phyloP scores from a whole-genome alignment of 2,329 filamentous ascomycete species.

The Lasiodiplodia gonubiensis region DNA sequence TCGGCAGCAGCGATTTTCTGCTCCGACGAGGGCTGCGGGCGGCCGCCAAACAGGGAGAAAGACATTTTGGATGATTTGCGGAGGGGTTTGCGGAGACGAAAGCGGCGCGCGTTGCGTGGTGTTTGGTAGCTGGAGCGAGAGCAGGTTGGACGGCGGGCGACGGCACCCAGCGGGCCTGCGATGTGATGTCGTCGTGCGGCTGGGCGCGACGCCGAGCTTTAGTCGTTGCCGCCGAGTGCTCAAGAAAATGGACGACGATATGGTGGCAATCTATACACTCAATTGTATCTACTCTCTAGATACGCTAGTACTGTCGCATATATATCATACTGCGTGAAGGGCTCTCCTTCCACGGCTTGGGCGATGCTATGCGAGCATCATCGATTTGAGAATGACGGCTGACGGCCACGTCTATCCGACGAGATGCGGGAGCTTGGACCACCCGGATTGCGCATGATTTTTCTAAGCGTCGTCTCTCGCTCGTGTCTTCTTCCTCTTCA shows the following conservation, averaged over 20 bases:
- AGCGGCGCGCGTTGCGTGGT: conserved; percentile 3
- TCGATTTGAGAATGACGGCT: not conserved
- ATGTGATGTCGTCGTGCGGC: conserved; percentile 27
- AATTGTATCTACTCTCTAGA: not conserved
- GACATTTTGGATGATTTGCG: conserved; percentile 26
- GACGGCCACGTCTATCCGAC: not conserved
- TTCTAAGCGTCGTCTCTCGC: not conserved
- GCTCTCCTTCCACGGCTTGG: not conserved
- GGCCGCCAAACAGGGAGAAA: conserved; percentile 54
- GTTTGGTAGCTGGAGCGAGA: conserved; percentile 10
- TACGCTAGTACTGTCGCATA: not conserved
- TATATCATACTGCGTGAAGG: not conserved
- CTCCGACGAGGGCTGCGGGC: conserved; percentile 87
- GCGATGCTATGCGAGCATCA: not conserved
- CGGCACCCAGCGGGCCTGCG: conserved; percentile 6
- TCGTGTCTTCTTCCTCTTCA: not conserved
- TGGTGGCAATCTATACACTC: not conserved
- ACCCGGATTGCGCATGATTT: conserved; percentile 9
- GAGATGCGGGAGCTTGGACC: conserved; percentile 22
- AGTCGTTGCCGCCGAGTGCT: not conserved
- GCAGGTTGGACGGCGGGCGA: conserved; percentile 1
- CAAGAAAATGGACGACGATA: not conserved
- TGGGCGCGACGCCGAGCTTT: conserved; percentile 1
- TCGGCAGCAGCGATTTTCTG: conserved; percentile 98
- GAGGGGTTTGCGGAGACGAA: not conserved